Percentiles rank a stretch among this genome's conserved stretches.
phyloP scores from a whole-genome alignment of 192 early-diverging fungal species.

The Neocallimastix lanati region DNA sequence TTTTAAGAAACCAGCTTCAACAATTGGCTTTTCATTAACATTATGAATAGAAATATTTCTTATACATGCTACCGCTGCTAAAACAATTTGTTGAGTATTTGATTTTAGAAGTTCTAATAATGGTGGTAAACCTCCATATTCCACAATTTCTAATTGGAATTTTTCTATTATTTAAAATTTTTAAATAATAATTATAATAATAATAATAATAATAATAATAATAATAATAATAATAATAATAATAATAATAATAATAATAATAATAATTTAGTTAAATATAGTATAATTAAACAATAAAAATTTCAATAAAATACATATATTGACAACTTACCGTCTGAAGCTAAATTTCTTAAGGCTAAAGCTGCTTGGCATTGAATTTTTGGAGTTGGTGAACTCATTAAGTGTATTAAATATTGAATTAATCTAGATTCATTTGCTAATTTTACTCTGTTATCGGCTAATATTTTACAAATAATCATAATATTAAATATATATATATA shows the following conservation, averaged over 20 bases:
- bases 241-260: no score
- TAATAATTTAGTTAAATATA: no score
- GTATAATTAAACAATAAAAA: no score
- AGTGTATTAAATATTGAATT: constrained; percentile 52
- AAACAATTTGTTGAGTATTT: constrained; percentile 48
- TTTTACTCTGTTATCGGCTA: neutral
- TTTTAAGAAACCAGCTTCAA: constrained; percentile 57
- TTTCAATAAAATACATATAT: no score
- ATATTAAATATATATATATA: no score
- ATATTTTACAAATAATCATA: no score
- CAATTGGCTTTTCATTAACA: constrained; percentile 64
- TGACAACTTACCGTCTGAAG: constrained; percentile 60
- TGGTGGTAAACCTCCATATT: constrained; percentile 50
- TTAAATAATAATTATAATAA: no score
- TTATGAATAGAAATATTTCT: constrained; percentile 81
- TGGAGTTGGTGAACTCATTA: constrained; percentile 56
- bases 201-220: no score
- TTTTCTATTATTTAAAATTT: constrained; percentile 30
- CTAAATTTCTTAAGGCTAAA: constrained; percentile 69
- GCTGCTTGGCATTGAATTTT: constrained; percentile 80
- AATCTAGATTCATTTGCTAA: constrained; percentile 53
- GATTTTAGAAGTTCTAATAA: constrained; percentile 57
- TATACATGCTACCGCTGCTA: constrained; percentile 71
- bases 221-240: no score
- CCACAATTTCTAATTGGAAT: constrained; percentile 69